phyloP scores from a whole-genome alignment of 176 grass and related monocot species.

The Poa pratensis region DNA sequence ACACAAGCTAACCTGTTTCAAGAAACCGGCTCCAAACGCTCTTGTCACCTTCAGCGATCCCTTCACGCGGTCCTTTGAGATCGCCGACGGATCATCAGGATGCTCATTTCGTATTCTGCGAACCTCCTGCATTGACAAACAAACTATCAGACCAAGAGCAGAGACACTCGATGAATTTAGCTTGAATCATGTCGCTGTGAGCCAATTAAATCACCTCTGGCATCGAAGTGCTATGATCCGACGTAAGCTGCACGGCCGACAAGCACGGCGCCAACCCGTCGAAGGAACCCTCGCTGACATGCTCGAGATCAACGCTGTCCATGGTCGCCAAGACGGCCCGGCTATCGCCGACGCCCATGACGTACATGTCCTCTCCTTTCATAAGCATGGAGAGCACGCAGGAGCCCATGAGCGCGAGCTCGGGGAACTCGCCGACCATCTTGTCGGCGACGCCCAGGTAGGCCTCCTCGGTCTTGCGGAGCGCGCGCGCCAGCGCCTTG shows the following conservation, averaged over 20 bases:
- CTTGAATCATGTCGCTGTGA: background rate
- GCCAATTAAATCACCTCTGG: conserved; percentile 51
- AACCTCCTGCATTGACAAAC: conserved; percentile 63
- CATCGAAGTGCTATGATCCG: conserved; percentile 85
- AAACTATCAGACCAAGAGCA: conserved; percentile 13
- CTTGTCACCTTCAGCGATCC: conserved; percentile 96
- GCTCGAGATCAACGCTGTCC: conserved; percentile 58
- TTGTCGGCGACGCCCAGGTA: conserved; percentile 85
- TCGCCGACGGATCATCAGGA: conserved; percentile 71
- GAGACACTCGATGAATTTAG: background rate
- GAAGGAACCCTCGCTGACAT: conserved; percentile 60
- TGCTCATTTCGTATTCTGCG: conserved; percentile 86
- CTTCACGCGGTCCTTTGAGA: conserved; percentile 86
- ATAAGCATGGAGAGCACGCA: conserved; percentile 85
- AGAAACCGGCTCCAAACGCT: conserved; percentile 90
- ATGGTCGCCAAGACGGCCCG: conserved; percentile 80
- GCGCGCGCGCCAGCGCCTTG: conserved; percentile 73
- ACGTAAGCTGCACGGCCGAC: conserved; percentile 80
- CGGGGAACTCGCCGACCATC: conserved; percentile 74
- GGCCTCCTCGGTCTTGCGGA: conserved; percentile 71
- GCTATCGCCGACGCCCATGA: conserved; percentile 97
- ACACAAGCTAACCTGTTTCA: conserved; percentile 81
- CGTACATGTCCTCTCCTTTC: conserved; percentile 94
- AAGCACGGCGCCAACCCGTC: conserved; percentile 55
- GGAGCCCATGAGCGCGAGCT: conserved; percentile 94